A percentile compares a stretch with the other conserved stretches of the same genome.
Evolutionary conservation across 208 protist species (phyloP).

Genomic region (Leishmania braziliensis): DNA sequence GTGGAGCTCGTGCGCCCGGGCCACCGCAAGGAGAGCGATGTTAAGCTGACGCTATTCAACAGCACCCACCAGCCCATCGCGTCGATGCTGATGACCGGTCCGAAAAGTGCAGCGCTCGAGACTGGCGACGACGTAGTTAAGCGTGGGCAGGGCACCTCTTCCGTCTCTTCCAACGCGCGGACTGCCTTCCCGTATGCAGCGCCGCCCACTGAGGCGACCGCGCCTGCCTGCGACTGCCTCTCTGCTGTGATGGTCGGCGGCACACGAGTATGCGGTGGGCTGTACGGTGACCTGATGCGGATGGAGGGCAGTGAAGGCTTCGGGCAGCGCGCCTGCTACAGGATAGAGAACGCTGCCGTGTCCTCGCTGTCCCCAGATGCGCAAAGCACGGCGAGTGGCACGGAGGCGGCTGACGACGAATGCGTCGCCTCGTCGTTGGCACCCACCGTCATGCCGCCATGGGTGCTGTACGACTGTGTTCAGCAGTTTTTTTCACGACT

Average conservation of each 20-base stretch:
- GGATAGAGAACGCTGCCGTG: not conserved
- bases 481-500: constrained; percentile 48
- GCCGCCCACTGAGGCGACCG: constrained; percentile 3
- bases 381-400: not conserved
- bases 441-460: constrained; percentile 53
- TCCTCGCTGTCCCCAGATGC: not conserved
- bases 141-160: not conserved
- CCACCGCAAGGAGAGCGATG: constrained; percentile 61
- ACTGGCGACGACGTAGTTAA: not conserved
- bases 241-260: constrained; percentile 21
- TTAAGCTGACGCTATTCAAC: constrained; percentile 77
- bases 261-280: constrained; percentile 31
- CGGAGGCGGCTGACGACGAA: not conserved
- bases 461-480: constrained; percentile 51
- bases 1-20: constrained; percentile 65
- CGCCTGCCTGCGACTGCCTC: not conserved
- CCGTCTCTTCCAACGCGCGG: not conserved
- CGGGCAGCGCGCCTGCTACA: constrained; percentile 46
- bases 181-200: not conserved
- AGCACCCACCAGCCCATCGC: constrained; percentile 44
- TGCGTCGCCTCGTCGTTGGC: not conserved
- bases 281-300: constrained; percentile 43
- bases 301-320: constrained; percentile 30
- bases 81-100: constrained; percentile 73
- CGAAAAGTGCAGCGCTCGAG: not conserved